phyloP scores from a whole-genome alignment of 2,329 filamentous ascomycete species.

The Pseudocercospora eumusae region DNA sequence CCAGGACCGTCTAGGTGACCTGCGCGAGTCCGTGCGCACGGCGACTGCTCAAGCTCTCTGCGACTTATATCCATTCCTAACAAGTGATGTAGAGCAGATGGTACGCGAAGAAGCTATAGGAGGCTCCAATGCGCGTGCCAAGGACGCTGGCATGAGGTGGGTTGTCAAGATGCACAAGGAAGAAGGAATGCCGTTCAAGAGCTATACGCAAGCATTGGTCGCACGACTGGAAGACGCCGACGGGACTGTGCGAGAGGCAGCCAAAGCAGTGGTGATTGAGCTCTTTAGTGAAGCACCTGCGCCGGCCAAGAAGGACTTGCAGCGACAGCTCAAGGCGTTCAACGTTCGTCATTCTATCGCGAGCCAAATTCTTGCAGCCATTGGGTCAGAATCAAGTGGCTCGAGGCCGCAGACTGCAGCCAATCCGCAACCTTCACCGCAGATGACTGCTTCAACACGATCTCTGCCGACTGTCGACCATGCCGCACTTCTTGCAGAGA shows the following conservation, averaged over 20 bases:
- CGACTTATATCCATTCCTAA: slow-evolving; percentile 72
- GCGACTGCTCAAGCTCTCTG: slow-evolving; percentile 73
- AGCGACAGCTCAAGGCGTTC: slow-evolving; percentile 78
- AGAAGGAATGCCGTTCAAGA: slow-evolving; percentile 75
- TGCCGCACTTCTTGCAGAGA: slow-evolving; percentile 48
- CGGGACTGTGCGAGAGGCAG: slow-evolving; percentile 78
- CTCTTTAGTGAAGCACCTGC: slow-evolving; percentile 81
- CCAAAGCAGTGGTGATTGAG: slow-evolving; percentile 80
- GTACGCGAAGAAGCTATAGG: slow-evolving; percentile 76
- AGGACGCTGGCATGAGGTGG: slow-evolving; percentile 84
- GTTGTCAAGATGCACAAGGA: slow-evolving; percentile 82
- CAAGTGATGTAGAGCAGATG: slow-evolving; percentile 74
- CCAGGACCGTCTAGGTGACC: slow-evolving; percentile 82
- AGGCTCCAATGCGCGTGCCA: slow-evolving; percentile 79
- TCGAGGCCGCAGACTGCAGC: slow-evolving; percentile 34
- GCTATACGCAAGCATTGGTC: slow-evolving; percentile 80
- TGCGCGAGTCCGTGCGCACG: slow-evolving; percentile 78
- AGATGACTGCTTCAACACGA: slow-evolving; percentile 47
- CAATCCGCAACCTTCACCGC: slow-evolving; percentile 31
- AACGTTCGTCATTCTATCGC: slow-evolving; percentile 86
- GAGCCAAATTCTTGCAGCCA: slow-evolving; percentile 73
- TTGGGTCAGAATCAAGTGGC: slow-evolving; percentile 55
- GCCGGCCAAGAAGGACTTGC: slow-evolving; percentile 82
- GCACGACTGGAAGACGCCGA: slow-evolving; percentile 88
- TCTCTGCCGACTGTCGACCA: slow-evolving; percentile 46